Evolutionary conservation across 352 stramenopile species (phyloP).

Genomic region (Phytophthora citrophthora): DNA sequence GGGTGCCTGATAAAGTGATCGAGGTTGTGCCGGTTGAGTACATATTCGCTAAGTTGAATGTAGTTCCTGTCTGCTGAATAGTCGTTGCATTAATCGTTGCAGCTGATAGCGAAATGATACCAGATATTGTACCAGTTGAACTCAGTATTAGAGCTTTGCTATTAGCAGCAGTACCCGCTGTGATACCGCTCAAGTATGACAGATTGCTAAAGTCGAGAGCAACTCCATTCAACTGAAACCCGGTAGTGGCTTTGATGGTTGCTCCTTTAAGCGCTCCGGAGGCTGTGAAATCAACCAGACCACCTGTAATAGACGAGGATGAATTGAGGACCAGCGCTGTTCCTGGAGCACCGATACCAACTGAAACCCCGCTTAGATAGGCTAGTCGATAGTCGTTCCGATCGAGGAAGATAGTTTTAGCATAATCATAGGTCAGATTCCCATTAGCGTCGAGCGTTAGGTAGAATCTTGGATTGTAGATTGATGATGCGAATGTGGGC

Average conservation of each 20-base stretch:
- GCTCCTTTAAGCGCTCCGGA: neutral
- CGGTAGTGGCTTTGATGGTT: neutral
- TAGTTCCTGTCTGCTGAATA: no score
- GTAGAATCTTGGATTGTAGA: constrained; percentile 29
- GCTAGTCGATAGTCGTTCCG: constrained; percentile 24
- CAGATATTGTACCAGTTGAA: no score
- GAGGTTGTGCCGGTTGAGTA: no score
- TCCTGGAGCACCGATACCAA: constrained; percentile 1
- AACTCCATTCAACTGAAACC: neutral
- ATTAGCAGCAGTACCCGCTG: no score
- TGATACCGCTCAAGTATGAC: neutral
- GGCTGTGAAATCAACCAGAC: neutral
- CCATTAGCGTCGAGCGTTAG: constrained; percentile 9
- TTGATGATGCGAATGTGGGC: constrained; percentile 11
- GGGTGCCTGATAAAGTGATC: no score
- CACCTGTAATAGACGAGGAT: constrained; percentile 1
- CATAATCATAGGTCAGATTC: constrained; percentile 26
- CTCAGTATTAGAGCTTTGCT: no score
- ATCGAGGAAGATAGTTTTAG: constrained; percentile 21
- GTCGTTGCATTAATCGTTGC: no score
- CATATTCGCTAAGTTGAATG: no score
- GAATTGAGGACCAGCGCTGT: constrained; percentile 3
- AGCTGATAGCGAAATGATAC: no score
- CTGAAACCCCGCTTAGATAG: constrained; percentile 9
- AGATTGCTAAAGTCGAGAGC: neutral